These are phyloP conservation scores for Magnaporthiopsis rhizophila DNA, from an alignment of 2,329 filamentous ascomycete genomes.

Conservation along the genomic window DNA sequence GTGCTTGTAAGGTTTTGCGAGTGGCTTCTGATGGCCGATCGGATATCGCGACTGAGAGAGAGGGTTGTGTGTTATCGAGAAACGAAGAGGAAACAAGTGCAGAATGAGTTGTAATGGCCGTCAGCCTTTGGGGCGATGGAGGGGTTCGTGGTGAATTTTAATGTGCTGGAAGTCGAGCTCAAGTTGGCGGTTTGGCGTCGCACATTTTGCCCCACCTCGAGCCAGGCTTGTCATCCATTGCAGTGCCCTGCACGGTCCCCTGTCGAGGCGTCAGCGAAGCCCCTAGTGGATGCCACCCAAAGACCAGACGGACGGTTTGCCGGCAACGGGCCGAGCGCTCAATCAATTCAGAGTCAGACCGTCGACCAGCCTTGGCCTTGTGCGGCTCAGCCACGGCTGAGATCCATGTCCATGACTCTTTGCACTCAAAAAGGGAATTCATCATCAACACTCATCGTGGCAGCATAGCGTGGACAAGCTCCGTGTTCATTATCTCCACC, in stretches of 20 bases:
- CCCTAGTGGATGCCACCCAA: background rate
- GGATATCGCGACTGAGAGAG: background rate
- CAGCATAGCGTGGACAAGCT: background rate
- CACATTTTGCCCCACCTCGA: background rate
- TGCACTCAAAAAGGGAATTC: background rate
- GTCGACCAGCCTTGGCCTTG: background rate
- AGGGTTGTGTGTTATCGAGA: too few relatives aligned
- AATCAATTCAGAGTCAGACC: background rate
- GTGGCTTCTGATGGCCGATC: background rate
- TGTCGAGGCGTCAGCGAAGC: background rate
- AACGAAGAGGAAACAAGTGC: background rate
- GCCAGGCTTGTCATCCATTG: too few relatives aligned
- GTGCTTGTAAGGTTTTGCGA: background rate
- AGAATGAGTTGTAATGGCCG: background rate
- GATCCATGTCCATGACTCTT: background rate
- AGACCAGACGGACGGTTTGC: too few relatives aligned
- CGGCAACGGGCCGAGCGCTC: background rate
- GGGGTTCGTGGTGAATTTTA: background rate
- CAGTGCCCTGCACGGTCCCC: background rate
- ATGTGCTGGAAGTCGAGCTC: background rate
- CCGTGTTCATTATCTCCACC: background rate
- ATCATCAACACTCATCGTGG: background rate
- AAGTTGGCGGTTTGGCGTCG: background rate
- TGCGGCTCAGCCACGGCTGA: background rate
- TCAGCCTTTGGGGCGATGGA: background rate